Base-by-base conservation (phyloP, 148 eudicot species). In the Vaccinium macrocarpon region DNA sequence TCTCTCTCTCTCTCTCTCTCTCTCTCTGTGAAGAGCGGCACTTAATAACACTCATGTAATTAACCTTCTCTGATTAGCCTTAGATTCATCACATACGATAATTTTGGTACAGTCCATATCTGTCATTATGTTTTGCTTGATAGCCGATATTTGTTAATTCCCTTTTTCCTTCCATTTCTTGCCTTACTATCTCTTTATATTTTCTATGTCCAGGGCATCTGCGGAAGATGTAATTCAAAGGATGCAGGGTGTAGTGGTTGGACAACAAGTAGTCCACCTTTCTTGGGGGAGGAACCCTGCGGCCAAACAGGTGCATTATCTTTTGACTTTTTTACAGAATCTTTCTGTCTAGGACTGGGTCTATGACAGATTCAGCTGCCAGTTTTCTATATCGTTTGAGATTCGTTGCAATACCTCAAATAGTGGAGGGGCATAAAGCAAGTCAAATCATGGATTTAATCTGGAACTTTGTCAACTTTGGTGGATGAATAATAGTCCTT, bases 221-320 rank as follows among this genome's bases (percentile, higher is more conserved):
- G 99, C 99, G 55, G 99, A 97, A 90, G 99, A 94, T 82, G 92
- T 96, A 85, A 93, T 97, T 35, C 98, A 91, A 85, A 92, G 95
- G 90, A 88, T 97, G 93, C 97, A 95, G 83, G 96, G 99, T 74
- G 82, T 91, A 42, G 78, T 91, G 87, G 88, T 97, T 71, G 99
- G 98, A 84, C 95, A 92, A 88, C 98, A 95, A 91, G 96, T 86
- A 74, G 97, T 97, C 56, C 97, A 91, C 85, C 91, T 95, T 88
- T 95, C 95, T 72, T 95, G 99, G 99, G 99, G 99, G 76, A 91
- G 90, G 90, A 93, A 88, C 86, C 94, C 89, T 71, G 85, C 98
- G 3, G 92, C 93, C 80, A 94, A 93, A 85, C 99, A 92, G 98
- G 99, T 97, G 78, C 86, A 50, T 51, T 68, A 71, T 88, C 61